Base-by-base conservation (phyloP, 2,329 filamentous ascomycete genomes). In the Verticillium longisporum region DNA sequence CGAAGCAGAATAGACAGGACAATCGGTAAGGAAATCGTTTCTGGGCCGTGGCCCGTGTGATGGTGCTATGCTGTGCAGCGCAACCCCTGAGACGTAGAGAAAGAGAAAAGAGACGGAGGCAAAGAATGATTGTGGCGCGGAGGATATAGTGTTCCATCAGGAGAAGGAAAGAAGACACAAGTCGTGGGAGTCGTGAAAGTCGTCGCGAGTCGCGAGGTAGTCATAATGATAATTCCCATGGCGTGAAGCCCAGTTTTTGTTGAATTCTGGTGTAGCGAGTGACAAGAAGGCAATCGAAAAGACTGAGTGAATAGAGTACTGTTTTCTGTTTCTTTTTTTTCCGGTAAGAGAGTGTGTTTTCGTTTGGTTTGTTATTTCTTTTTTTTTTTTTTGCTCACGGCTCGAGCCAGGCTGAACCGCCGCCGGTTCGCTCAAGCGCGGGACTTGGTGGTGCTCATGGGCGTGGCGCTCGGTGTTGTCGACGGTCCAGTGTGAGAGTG, bases 401-500 rank as follows among this genome's bases (percentile, higher is more conserved):
- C 26, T 26, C 26, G 7, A 41, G 36, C 18, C 56, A 13, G 11
- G 36, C 1, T 11, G 21, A n/a, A 13, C 34, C 34, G 5, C 14
- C 33, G n/a, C 21, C 11, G 33, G 57, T 33, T n/a, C 57, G n/a
- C 21, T 65, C 70, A 78, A 26, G 70, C 66, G 61, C 73, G 74
- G 62, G 75, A 72, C 58, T 72, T 73, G 56, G 72, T 63, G 53
- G 75, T 74, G 59, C 71, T 69, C 68, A 72, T 67, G 7, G 75
- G 70, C 13, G 74, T 74, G 54, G 70, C 70, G 45, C 73, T 67
- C 31, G 70, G 70, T 38, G 73, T 67, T 21, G 70, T 64, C n/a
- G 75, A 74, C 14, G 71, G 70, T 59, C 70, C 74, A 13, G 74
- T 71, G 26, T 74, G 68, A 13, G 72, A 68, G 63, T 78, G 76